phyloP scores from a whole-genome alignment of 352 stramenopile species.

The Phytophthora macrochlamydospora region DNA sequence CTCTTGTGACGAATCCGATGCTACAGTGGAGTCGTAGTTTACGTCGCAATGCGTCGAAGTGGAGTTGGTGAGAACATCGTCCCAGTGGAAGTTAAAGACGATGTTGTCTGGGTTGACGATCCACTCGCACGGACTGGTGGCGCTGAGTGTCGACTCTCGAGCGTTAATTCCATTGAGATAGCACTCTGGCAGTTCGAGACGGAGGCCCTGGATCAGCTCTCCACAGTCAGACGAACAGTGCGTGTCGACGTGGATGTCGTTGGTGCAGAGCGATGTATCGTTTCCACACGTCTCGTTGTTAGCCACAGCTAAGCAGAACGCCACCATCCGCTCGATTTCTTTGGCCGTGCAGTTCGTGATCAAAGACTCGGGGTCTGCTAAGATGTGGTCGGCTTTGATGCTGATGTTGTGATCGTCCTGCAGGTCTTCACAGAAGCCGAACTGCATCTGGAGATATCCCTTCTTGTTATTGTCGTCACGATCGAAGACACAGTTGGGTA shows the following conservation, averaged over 20 bases:
- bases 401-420: conserved; percentile 16
- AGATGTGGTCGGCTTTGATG: conserved; percentile 11
- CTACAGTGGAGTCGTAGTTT: conserved; percentile 17
- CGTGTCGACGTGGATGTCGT: conserved; percentile 16
- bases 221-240: conserved; percentile 10
- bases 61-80: conserved; percentile 10
- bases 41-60: conserved; percentile 3
- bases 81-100: conserved; percentile 15
- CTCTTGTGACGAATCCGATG: not conserved
- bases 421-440: conserved; percentile 18
- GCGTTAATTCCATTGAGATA: conserved; percentile 16
- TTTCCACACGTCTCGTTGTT: conserved; percentile 15
- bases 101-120: conserved; percentile 20
- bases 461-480: conserved; percentile 41
- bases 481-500: conserved; percentile 38
- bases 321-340: conserved; percentile 11
- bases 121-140: conserved; percentile 16
- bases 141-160: not conserved
- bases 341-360: conserved; percentile 19
- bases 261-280: conserved; percentile 17
- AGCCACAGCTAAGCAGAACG: conserved; percentile 15
- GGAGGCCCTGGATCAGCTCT: conserved; percentile 7
- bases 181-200: conserved; percentile 9
- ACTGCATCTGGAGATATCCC: conserved; percentile 16
- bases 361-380: conserved; percentile 2